A percentile compares a stretch with the other conserved stretches of the same genome.
phyloP scores from a whole-genome alignment of 441 rosid species.

The Populus hybrid region DNA sequence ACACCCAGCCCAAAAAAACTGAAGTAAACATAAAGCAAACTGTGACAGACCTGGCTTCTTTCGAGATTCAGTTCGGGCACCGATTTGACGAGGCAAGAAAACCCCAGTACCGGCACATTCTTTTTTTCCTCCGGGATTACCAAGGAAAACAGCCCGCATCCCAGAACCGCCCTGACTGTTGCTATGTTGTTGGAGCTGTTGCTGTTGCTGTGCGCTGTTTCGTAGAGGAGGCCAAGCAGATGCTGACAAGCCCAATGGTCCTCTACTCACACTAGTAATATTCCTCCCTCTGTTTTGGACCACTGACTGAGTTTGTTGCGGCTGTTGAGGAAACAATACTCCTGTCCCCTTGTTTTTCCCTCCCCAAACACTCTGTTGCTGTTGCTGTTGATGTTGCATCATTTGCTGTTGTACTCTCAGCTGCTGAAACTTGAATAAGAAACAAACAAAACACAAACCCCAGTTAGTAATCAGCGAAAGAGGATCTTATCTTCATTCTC shows the following conservation, averaged over 20 bases:
- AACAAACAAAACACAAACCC: not conserved
- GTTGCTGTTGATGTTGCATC: conserved; percentile 47
- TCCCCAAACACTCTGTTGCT: conserved; percentile 31
- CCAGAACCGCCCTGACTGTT: conserved; percentile 33
- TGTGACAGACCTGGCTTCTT: conserved; percentile 46
- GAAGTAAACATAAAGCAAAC: too few relatives aligned
- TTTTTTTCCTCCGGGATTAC: conserved; percentile 39
- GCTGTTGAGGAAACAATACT: conserved; percentile 6
- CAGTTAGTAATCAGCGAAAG: not conserved
- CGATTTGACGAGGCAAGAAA: conserved; percentile 65
- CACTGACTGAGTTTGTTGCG: conserved; percentile 21
- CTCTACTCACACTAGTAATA: conserved; percentile 1
- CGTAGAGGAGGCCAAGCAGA: conserved; percentile 60
- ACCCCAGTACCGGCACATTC: conserved; percentile 84
- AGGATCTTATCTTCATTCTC: not conserved
- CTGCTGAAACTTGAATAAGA: conserved; percentile 39
- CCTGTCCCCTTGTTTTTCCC: conserved; percentile 21
- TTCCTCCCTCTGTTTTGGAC: conserved; percentile 29
- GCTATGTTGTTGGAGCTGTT: conserved; percentile 16
- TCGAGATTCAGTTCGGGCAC: conserved; percentile 33
- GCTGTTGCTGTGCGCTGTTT: not conserved
- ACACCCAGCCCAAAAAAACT: too few relatives aligned
- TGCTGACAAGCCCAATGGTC: conserved; percentile 37
- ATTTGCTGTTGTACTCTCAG: conserved; percentile 42
- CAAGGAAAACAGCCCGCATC: conserved; percentile 57